Evolutionary conservation across 2,329 filamentous ascomycete species (phyloP).

Genomic region (Penicillium sp.): DNA sequence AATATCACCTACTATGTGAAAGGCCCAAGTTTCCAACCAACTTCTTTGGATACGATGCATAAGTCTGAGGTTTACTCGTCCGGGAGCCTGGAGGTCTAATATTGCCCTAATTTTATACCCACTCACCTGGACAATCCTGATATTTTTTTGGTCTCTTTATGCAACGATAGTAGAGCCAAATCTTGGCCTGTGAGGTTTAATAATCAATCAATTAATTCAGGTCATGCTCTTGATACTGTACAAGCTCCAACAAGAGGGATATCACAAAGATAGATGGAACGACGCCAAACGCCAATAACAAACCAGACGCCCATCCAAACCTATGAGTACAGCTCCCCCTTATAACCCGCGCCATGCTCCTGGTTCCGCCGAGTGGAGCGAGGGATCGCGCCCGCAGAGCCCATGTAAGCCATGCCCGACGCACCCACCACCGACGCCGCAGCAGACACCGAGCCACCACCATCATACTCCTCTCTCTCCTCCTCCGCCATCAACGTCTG

Average conservation of each 20-base stretch:
- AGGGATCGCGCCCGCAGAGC: constrained; percentile 24
- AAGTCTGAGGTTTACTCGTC: too few species aligned
- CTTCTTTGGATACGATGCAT: too few species aligned
- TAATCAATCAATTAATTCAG: constrained; percentile 10
- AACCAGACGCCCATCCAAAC: background rate
- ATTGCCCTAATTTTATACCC: too few species aligned
- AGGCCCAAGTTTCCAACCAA: too few species aligned
- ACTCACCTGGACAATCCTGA: too few species aligned
- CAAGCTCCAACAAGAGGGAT: constrained; percentile 18
- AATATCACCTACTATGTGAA: too few species aligned
- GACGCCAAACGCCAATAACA: background rate
- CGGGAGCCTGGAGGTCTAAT: too few species aligned
- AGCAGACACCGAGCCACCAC: constrained; percentile 23
- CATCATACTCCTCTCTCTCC: constrained; percentile 42
- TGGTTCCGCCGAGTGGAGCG: constrained; percentile 33
- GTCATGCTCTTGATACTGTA: constrained; percentile 17
- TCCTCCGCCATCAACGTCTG: constrained; percentile 42
- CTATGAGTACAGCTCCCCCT: constrained; percentile 41
- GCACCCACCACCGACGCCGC: constrained; percentile 14
- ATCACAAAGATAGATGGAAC: constrained; percentile 19
- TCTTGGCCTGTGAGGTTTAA: background rate
- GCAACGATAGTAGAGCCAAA: too few species aligned
- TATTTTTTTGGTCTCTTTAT: too few species aligned
- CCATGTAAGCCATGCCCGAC: constrained; percentile 10
- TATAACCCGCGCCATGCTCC: constrained; percentile 36